Percentiles rank a stretch among this genome's conserved stretches.
Conservation (phyloP, 148 eudicot genomes). For the Pouteria glomerata region DNA sequence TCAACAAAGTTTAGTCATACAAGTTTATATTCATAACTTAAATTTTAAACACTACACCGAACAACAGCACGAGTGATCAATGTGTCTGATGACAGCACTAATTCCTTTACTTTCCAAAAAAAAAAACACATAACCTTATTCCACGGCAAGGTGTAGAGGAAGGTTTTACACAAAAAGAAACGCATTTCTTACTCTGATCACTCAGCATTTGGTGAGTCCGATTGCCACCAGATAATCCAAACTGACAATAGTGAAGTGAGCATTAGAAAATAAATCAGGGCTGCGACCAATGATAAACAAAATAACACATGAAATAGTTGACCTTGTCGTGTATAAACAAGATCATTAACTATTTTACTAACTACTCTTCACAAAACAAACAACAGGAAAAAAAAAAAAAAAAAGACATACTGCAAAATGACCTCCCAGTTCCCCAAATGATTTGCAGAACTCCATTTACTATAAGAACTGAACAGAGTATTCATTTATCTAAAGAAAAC, state of each 20-base stretch:
- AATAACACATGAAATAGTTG: neutral
- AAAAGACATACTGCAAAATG: too few species aligned
- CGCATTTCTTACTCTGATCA: constrained; percentile 72
- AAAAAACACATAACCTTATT: neutral
- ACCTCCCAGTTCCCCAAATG: too few species aligned
- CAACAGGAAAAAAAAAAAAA: too few species aligned
- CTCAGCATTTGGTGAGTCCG: constrained; percentile 64
- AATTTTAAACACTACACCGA: neutral
- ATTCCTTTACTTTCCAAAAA: neutral
- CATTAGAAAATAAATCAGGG: constrained; percentile 9
- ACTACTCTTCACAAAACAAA: too few species aligned
- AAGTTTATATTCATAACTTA: neutral
- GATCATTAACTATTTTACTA: too few species aligned
- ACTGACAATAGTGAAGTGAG: constrained; percentile 32
- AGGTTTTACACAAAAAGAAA: neutral
- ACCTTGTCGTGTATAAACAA: too few species aligned
- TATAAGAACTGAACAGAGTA: neutral
- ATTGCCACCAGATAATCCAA: constrained; percentile 61
- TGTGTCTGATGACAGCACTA: neutral
- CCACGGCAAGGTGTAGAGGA: neutral
- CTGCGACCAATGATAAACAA: neutral
- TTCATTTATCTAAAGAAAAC: neutral
- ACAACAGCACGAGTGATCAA: neutral
- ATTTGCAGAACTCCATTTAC: too few species aligned
- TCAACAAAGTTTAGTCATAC: constrained; percentile 7